phyloP scores from a whole-genome alignment of 768 basidiomycete species.

The Suillus spraguei region DNA sequence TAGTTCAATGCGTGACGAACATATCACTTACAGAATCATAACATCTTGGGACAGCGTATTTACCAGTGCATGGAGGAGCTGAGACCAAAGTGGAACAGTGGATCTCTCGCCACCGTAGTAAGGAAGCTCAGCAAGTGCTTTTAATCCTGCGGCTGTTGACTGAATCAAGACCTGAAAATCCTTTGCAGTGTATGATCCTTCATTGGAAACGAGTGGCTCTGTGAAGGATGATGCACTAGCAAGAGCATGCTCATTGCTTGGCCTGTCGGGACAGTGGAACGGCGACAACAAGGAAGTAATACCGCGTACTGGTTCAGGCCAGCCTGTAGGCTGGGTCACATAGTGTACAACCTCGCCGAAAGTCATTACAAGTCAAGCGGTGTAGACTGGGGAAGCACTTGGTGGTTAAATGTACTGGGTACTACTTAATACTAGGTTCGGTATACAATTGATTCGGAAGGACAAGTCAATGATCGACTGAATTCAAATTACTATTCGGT shows the following conservation, averaged over 20 bases:
- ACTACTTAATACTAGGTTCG: background rate
- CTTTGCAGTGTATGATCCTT: background rate
- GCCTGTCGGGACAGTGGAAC: background rate
- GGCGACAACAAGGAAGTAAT: background rate
- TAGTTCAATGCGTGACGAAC: background rate
- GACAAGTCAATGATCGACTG: background rate
- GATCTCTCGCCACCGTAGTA: background rate
- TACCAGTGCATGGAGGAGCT: background rate
- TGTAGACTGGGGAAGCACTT: background rate
- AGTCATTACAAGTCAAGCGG: background rate
- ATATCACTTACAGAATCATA: background rate
- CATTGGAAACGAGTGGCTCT: background rate
- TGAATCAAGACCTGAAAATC: background rate
- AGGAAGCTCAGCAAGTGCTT: background rate
- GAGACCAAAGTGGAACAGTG: conserved; percentile 1
- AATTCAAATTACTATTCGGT: background rate
- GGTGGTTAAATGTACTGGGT: background rate
- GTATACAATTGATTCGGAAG: background rate
- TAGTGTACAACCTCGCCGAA: background rate
- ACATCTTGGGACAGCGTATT: background rate
- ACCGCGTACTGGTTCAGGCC: conserved; percentile 1
- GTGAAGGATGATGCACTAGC: background rate
- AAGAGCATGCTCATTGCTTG: background rate
- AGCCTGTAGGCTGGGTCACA: background rate
- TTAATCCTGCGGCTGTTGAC: background rate